Evolutionary conservation across 148 eudicot species (phyloP).

Genomic region (Fallopia convolvulus): DNA sequence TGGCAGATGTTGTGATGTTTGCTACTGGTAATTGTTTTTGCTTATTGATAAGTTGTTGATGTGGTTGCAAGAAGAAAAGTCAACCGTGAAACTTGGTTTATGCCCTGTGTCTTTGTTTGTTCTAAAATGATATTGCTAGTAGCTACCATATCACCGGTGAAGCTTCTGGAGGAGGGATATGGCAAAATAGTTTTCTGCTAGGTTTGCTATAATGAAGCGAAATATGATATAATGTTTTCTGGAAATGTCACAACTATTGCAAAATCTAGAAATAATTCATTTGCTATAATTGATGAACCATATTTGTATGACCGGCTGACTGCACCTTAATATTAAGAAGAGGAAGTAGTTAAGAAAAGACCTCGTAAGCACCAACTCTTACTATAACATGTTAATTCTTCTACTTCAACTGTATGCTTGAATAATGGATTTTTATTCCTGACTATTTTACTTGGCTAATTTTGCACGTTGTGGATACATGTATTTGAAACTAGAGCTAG

Average conservation of each 20-base stretch:
- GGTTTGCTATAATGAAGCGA: background rate
- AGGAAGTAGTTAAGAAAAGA: background rate
- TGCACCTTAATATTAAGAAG: background rate
- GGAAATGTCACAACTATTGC: background rate
- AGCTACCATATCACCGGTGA: background rate
- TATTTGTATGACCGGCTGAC: background rate
- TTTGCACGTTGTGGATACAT: background rate
- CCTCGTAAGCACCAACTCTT: background rate
- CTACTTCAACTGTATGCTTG: background rate
- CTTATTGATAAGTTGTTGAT: background rate
- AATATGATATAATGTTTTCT: background rate
- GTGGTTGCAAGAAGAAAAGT: background rate
- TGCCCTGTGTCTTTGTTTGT: background rate
- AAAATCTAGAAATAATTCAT: background rate
- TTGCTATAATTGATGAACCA: background rate
- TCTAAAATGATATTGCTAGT: background rate
- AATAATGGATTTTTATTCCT: background rate
- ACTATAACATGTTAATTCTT: background rate
- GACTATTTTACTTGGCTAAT: background rate
- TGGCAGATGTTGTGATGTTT: slow-evolving; percentile 88
- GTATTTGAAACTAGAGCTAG: background rate
- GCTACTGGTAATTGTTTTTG: slow-evolving; percentile 64
- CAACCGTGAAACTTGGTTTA: background rate
- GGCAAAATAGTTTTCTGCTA: background rate
- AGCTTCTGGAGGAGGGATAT: background rate